Evolutionary conservation across 768 basidiomycete genomes (phyloP), one percentile per base, ranked within the genome.

Genomic region (Xerocomellus chrysenteron): DNA sequence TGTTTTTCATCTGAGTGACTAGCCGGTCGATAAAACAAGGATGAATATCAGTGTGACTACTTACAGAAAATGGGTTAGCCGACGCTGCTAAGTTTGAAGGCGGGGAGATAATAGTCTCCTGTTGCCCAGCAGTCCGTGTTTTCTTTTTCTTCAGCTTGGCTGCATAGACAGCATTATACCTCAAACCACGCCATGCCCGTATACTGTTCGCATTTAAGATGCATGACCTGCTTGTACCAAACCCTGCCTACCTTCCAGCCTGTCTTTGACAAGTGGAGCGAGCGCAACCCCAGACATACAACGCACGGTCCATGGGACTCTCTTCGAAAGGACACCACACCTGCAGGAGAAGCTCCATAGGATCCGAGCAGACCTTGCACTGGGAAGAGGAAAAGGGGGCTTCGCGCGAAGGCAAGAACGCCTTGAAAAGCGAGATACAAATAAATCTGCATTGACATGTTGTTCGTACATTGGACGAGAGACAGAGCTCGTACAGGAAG

Each of bases 311-410:
- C 80, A 87, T 85, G 6, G 87, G 82, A 63, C 90, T 94, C 37
- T 86, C 78, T 66, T 94, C 88, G 62, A 94, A 84, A 0, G 94
- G 94, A 70, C 90, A 94, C 90, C 91, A 94, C 65, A 96, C 80
- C 66, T 95, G 92, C 12, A 90, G 79, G 37, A 94, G 80, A 21
- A 96, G 80, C 60, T 91, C 86, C 90, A 88, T 93, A 0, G 87
- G 82, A 19, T 76, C 72, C 11, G 78, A 76, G 74, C 93, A 96
- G 49, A 79, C 73, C 68, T 81, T 83, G 81, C 93, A 95, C 49
- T 78, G 74, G 7, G 86, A 87, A 26, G 84, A 85, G 54, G 83
- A 74, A 60, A 85, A 72, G 24, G 83, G 66, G 14, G 87, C 88
- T 68, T 85, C 83, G 65, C 73, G 75, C 45, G 81, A 79, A 51